phyloP scores from a whole-genome alignment of 192 early-diverging fungal species.

The Ramicandelaber brevisporus region DNA sequence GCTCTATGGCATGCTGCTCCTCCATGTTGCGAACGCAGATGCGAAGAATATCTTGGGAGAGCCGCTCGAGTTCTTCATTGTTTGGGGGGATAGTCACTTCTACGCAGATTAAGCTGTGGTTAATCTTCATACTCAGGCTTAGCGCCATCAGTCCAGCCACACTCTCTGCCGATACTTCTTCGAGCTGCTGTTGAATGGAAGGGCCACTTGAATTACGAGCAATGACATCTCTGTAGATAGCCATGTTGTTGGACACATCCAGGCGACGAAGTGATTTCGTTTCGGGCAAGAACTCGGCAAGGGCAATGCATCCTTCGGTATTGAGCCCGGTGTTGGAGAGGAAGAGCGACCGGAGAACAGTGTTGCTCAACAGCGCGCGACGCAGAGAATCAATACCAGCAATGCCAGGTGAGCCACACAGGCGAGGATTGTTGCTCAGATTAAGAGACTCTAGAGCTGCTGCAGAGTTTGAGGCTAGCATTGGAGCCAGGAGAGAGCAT shows the following conservation, averaged over 20 bases:
- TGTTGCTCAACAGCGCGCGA: conserved; percentile 25
- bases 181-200: too few species aligned
- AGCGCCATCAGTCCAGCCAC: conserved; percentile 62
- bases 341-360: conserved; percentile 26
- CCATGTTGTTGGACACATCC: conserved; percentile 49
- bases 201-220: too few species aligned
- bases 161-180: too few species aligned
- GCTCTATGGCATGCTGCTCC: conserved; percentile 10
- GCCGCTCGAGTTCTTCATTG: conserved; percentile 18
- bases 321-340: conserved; percentile 32
- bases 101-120: conserved; percentile 39
- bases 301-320: conserved; percentile 48
- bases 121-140: conserved; percentile 56
- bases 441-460: too few species aligned
- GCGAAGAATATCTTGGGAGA: conserved; percentile 18
- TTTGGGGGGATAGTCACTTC: conserved; percentile 30
- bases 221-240: too few species aligned
- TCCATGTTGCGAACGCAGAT: conserved; percentile 23
- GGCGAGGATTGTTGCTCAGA: too few species aligned
- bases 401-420: too few species aligned
- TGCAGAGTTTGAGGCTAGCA: too few species aligned
- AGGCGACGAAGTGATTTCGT: conserved; percentile 34
- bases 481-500: too few species aligned
- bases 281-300: conserved; percentile 64
- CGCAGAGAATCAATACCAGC: neutral